Base-by-base conservation (phyloP, 2,329 filamentous ascomycete species). In the Colletotrichum sidae region DNA sequence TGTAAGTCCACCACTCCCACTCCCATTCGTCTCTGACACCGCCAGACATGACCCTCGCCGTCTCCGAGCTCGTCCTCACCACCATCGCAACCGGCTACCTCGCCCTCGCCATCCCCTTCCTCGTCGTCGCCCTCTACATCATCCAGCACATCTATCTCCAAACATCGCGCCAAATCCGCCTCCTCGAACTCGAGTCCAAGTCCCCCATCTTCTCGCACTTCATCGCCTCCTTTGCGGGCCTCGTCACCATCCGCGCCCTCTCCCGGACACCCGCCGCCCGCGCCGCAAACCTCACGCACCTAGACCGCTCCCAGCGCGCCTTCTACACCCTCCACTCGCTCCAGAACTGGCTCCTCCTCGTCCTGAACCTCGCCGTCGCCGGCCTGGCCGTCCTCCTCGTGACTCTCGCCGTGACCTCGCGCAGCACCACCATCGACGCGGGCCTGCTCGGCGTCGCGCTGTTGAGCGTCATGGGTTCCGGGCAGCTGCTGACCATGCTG, bases 311-410 rank as follows among this genome's bases (percentile, higher is more conserved):
- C 0, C 87, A 89, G 69, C 75, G 78, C 34, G 86, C 87, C 0
- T 87, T 84, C 60, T 89, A 90, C 69, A 77, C 87, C 0, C 78
- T 89, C 12, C 83, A 80, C 53, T 81, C 82, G 38, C 79, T 88
- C 8, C 88, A 90, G 70, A 78, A 83, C 38, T 89, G 87, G 86
- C 77, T 88, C 0, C 80, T 77, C 0, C 74, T 88, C 0, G 82
- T 85, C 0, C 71, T 88, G 2, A 81, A 86, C 61, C 71, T 86
- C 35, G 74, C 82, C 7, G 80, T 84, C 0, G 79, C 83, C 0
- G 79, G 70, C 2, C 75, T 86, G 45, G 82, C 82, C 2, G 75
- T 81, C 1, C 63, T 84, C 2, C 69, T 86, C 2, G 79, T 86
- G 9, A 75, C 77, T 65, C 55, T 70, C 83, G 7, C 79, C 81